These are phyloP conservation scores for Hirschfeldia incana DNA, from an alignment of 345 rosid genomes.

Conservation along the genomic window DNA sequence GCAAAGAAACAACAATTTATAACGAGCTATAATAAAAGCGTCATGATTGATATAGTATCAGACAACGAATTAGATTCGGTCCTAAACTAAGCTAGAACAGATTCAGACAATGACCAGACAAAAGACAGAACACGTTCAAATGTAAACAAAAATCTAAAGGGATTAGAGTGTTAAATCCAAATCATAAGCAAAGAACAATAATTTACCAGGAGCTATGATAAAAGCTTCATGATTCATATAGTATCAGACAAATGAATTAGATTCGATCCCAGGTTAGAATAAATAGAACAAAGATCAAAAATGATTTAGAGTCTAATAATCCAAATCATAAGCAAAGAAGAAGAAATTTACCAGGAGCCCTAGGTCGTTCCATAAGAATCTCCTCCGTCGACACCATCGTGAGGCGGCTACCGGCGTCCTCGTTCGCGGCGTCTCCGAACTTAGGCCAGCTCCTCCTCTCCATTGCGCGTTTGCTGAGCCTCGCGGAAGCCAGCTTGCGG, in stretches of 20 bases:
- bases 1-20: not conserved
- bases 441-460: slow-evolving; percentile 69
- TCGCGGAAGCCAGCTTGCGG: slow-evolving; percentile 58
- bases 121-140: not conserved
- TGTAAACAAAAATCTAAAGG: not conserved
- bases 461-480: slow-evolving; percentile 55
- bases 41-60: not conserved
- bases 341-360: slow-evolving; percentile 49
- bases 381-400: slow-evolving; percentile 82
- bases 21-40: not conserved
- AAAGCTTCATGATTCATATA: not conserved
- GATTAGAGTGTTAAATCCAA: no score
- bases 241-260: not conserved
- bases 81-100: not conserved
- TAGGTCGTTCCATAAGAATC: slow-evolving; percentile 63
- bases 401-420: slow-evolving; percentile 62
- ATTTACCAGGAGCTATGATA: no score
- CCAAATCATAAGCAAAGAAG: not conserved
- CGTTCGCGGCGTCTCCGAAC: slow-evolving; percentile 76
- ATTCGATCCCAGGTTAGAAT: not conserved
- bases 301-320: no score
- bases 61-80: not conserved
- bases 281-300: not conserved
- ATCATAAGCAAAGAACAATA: not conserved
- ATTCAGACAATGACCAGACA: not conserved